These are phyloP conservation scores for Gilbertella persicaria DNA, from an alignment of 371 early-diverging fungal genomes.

Conservation along the genomic window DNA sequence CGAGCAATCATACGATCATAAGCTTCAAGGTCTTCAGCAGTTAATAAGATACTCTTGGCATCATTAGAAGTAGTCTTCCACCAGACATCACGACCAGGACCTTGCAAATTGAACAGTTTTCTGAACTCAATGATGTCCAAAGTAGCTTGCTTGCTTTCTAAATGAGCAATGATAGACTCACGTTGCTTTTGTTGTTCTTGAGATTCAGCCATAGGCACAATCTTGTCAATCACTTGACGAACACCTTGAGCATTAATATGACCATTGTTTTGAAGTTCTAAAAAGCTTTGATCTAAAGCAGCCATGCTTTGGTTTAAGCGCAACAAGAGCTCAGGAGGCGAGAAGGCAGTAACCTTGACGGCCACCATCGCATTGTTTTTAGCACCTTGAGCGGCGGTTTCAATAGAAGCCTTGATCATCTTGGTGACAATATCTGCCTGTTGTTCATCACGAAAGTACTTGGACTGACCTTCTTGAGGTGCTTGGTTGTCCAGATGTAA, in stretches of 20 bases:
- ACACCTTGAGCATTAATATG: constrained; percentile 29
- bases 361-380: constrained; percentile 68
- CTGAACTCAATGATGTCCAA: constrained; percentile 34
- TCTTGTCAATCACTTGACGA: constrained; percentile 20
- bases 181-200: constrained; percentile 23
- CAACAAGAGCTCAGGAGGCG: constrained; percentile 75
- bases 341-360: constrained; percentile 87
- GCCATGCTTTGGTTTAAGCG: constrained; percentile 64
- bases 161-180: constrained; percentile 16
- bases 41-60: constrained; percentile 14
- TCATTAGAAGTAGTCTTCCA: constrained; percentile 23
- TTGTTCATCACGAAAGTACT: constrained; percentile 35
- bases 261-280: constrained; percentile 31
- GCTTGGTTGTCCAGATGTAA: constrained; percentile 51
- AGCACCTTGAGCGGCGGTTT: constrained; percentile 65
- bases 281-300: constrained; percentile 41
- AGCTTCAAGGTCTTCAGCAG: constrained; percentile 65
- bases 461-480: constrained; percentile 18
- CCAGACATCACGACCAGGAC: constrained; percentile 43
- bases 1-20: constrained; percentile 71
- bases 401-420: constrained; percentile 64
- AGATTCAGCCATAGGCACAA: constrained; percentile 27
- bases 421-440: constrained; percentile 67
- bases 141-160: constrained; percentile 15
- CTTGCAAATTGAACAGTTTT: constrained; percentile 37